phyloP scores from a whole-genome alignment of 345 rosid genomes.

The Anastatica hierochuntica region DNA sequence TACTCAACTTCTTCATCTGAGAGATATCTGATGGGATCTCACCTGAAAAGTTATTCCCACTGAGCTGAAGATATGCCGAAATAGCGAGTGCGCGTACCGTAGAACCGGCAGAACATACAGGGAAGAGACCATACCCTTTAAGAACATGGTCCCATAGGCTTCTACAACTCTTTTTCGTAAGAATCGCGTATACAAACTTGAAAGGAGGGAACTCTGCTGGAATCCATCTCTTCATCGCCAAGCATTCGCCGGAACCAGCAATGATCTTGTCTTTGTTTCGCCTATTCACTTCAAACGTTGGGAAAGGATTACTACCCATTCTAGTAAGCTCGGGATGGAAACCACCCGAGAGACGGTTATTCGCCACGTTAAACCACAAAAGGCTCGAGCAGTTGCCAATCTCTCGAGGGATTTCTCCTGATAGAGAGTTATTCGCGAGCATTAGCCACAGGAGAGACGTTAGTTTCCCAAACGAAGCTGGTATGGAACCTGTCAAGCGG shows the following conservation, averaged over 20 bases:
- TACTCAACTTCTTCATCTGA: slow-evolving; percentile 50
- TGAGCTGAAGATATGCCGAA: slow-evolving; percentile 73
- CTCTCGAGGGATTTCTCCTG: slow-evolving; percentile 57
- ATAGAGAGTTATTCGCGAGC: slow-evolving; percentile 75
- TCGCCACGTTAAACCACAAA: slow-evolving; percentile 80
- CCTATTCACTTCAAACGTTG: slow-evolving; percentile 48
- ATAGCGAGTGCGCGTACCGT: slow-evolving; percentile 26
- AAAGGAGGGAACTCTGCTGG: slow-evolving; percentile 91
- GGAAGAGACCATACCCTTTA: slow-evolving; percentile 59
- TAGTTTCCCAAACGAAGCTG: slow-evolving; percentile 55
- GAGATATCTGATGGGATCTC: slow-evolving; percentile 49
- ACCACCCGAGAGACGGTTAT: slow-evolving; percentile 58
- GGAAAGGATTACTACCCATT: slow-evolving; percentile 47
- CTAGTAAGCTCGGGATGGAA: slow-evolving; percentile 49
- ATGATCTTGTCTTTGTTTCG: slow-evolving; percentile 16
- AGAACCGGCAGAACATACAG: slow-evolving; percentile 41
- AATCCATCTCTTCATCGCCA: slow-evolving; percentile 81
- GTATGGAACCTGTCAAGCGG: slow-evolving; percentile 52
- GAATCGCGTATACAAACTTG: slow-evolving; percentile 54
- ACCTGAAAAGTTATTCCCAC: slow-evolving; percentile 66
- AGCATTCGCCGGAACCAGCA: slow-evolving; percentile 72
- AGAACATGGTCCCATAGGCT: slow-evolving; percentile 68
- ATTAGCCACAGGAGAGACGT: slow-evolving; percentile 76
- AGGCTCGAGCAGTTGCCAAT: slow-evolving; percentile 73
- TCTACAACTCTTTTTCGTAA: slow-evolving; percentile 62